Base-by-base conservation (phyloP, 805 yeast species). In the Nakazawaea ernobii region DNA sequence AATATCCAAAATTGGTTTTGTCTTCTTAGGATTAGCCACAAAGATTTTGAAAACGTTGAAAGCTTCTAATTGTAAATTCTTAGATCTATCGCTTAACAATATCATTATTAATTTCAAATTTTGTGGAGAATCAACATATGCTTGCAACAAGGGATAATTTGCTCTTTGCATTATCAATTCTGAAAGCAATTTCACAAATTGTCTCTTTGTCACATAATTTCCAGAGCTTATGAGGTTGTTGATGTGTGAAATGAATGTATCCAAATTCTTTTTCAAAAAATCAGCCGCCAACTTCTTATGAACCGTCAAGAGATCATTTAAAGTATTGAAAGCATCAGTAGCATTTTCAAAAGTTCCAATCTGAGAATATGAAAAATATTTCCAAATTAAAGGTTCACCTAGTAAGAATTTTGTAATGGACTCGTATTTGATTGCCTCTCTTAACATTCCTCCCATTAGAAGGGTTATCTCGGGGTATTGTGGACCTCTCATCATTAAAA, bases 21-120 rank as follows among this genome's bases (percentile, higher is more conserved):
- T 74, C 62, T 91, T 91, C 53, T 84, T 82, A 5, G 99, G 99
- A 64, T 94, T 94, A 4, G 97, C 98, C n/a, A 90, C 90, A 65
- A 94, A 89, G 35, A 91, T 86, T 67, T 92, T 94, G 70, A 94
- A 92, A 35, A 92, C 84, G 54, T 94, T 91, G 60, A 94, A 94
- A 4, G 96, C 90, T 63, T 94, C 98, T 46, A 80, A 66, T 61
- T 91, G 97, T 49, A 94, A 75, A 63, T 91, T 91, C 59, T 85
- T 86, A 53, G 95, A 88, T 65, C 85, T 86, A 63, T 92, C 97
- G 50, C 94, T 83, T 53, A 94, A 69, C 51, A 90, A 66, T 33
- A 84, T 75, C 99, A 94, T 94, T 27, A 88, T 77, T 47, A 90
- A 67, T 63, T 92, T 94, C 58, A 94, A 69, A 61, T 90, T 90